Percentiles rank a stretch among this genome's conserved stretches.
phyloP scores from a whole-genome alignment of 495 filamentous ascomycete species.

The Penicillium mononematosum region DNA sequence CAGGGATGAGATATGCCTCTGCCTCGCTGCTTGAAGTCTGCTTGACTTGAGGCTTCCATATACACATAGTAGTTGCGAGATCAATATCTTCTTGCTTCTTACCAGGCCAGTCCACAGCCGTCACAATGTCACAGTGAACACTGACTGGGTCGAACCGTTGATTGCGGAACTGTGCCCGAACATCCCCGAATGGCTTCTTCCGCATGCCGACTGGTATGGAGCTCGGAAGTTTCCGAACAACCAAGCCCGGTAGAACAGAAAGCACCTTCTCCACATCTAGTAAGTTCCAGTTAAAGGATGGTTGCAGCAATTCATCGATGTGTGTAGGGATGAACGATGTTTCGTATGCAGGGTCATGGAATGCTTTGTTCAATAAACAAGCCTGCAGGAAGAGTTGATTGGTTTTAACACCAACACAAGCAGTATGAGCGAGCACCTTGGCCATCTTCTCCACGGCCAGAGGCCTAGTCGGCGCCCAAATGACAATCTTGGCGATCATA shows the following conservation, averaged over 20 bases:
- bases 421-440: constrained; percentile 70
- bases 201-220: neutral
- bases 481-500: constrained; percentile 93
- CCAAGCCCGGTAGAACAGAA: constrained; percentile 15
- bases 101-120: constrained; percentile 13
- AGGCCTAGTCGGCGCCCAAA: constrained; percentile 66
- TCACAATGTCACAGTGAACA: constrained; percentile 22
- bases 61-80: constrained; percentile 11
- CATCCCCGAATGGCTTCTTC: constrained; percentile 16
- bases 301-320: constrained; percentile 57
- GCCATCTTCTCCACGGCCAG: constrained; percentile 74
- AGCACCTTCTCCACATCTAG: neutral
- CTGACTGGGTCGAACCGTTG: constrained; percentile 22
- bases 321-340: constrained; percentile 86
- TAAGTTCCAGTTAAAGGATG: neutral
- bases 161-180: constrained; percentile 27
- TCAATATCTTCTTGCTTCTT: neutral
- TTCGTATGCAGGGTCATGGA: constrained; percentile 77
- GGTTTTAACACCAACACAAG: constrained; percentile 78
- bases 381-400: constrained; percentile 87
- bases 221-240: constrained; percentile 11
- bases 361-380: constrained; percentile 66
- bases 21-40: neutral
- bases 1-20: constrained; percentile 9
- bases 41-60: constrained; percentile 16